These are phyloP conservation scores for Saccharomycopsis lassenensis DNA, from an alignment of 805 yeast genomes.

Conservation along the genomic window DNA sequence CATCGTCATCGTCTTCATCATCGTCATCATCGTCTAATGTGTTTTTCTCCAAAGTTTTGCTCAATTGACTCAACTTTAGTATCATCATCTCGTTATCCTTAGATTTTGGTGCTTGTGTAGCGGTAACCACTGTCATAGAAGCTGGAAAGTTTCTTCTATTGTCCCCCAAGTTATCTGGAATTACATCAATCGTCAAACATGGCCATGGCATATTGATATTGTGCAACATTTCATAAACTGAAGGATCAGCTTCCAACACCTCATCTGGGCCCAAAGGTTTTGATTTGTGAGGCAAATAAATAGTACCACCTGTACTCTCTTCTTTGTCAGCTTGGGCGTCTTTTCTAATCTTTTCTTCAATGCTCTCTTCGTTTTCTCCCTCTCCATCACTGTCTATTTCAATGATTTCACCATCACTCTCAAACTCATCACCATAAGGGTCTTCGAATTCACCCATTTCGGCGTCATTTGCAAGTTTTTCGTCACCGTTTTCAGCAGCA, in stretches of 20 bases:
- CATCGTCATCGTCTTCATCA: conserved; percentile 63
- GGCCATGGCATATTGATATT: conserved; percentile 96
- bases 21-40: conserved; percentile 69
- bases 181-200: conserved; percentile 77
- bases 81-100: conserved; percentile 85
- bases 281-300: conserved; percentile 82
- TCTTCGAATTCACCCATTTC: conserved; percentile 84
- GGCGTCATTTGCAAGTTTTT: conserved; percentile 31
- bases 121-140: conserved; percentile 73
- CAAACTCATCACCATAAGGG: conserved; percentile 83
- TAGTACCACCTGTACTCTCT: conserved; percentile 29
- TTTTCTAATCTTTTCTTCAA: conserved; percentile 18
- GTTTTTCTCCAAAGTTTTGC: conserved; percentile 79
- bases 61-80: conserved; percentile 69
- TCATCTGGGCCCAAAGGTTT: conserved; percentile 92
- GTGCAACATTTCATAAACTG: conserved; percentile 94
- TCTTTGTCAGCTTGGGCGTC: conserved; percentile 21
- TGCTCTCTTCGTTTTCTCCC: conserved; percentile 28
- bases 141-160: conserved; percentile 91
- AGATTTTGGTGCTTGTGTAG: conserved; percentile 81
- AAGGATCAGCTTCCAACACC: conserved; percentile 90
- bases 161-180: conserved; percentile 77
- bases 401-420: conserved; percentile 81
- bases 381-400: conserved; percentile 61
- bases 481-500: conserved; percentile 28